A percentile compares a stretch with the other conserved stretches of the same genome.
Conservation (phyloP, 2,329 filamentous ascomycete genomes). For the Penicillium expansum region DNA sequence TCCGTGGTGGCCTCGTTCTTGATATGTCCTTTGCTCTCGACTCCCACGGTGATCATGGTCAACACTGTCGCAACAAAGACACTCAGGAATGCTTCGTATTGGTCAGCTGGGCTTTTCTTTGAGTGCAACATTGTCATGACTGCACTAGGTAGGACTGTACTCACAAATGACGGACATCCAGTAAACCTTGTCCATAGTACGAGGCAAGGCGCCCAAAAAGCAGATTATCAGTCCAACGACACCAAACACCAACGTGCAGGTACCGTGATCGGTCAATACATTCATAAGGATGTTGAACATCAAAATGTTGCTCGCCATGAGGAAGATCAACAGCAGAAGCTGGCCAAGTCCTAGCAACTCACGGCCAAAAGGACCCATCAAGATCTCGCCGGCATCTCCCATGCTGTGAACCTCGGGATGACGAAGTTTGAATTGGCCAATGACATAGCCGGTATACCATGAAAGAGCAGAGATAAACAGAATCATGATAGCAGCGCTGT, state of each 20-base stretch:
- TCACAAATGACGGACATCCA: slow-evolving; percentile 59
- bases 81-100: slow-evolving; percentile 55
- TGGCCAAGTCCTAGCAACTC: slow-evolving; percentile 62
- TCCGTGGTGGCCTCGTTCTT: slow-evolving; percentile 38
- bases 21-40: slow-evolving; percentile 45
- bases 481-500: slow-evolving; percentile 52
- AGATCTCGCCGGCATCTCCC: slow-evolving; percentile 63
- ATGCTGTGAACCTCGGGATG: slow-evolving; percentile 63
- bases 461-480: slow-evolving; percentile 54
- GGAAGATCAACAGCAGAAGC: slow-evolving; percentile 63
- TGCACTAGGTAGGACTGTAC: slow-evolving; percentile 5
- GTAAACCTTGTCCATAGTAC: slow-evolving; percentile 61
- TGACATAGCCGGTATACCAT: slow-evolving; percentile 59
- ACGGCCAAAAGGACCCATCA: slow-evolving; percentile 61
- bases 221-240: slow-evolving; percentile 59
- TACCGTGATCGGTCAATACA: slow-evolving; percentile 58
- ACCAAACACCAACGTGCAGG: slow-evolving; percentile 63
- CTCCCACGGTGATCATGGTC: slow-evolving; percentile 64
- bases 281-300: slow-evolving; percentile 68
- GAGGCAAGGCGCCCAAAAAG: slow-evolving; percentile 57
- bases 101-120: slow-evolving; percentile 1
- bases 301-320: slow-evolving; percentile 68
- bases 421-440: slow-evolving; percentile 57
- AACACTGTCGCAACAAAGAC: slow-evolving; percentile 62
- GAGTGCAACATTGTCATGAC: neutral